Percentiles rank a stretch among this genome's conserved stretches.
Conservation (phyloP, 192 early-diverging fungal genomes). For the Coemansia reversa region DNA sequence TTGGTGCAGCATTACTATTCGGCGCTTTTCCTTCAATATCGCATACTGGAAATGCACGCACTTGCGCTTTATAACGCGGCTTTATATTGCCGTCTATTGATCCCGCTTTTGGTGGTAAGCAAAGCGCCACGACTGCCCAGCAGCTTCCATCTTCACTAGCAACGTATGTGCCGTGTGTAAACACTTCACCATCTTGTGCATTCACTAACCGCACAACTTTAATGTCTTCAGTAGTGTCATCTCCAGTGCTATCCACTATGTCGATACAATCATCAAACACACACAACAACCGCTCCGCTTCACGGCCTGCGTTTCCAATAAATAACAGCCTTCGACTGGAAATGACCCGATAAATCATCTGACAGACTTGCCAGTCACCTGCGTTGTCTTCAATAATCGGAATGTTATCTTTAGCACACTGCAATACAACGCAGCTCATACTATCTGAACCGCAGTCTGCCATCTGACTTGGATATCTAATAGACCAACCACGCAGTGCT, state of each 20-base stretch:
- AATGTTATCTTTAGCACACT: slow-evolving; percentile 3
- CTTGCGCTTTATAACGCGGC: not conserved
- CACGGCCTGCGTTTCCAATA: slow-evolving; percentile 3
- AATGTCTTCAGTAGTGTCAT: not conserved
- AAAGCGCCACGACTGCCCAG: slow-evolving; percentile 13
- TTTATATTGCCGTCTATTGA: not conserved
- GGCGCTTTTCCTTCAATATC: not conserved
- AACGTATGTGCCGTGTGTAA: slow-evolving; percentile 28
- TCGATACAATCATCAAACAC: slow-evolving; percentile 13
- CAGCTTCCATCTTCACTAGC: not conserved
- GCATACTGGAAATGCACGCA: slow-evolving; percentile 5
- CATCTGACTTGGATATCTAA: slow-evolving; percentile 1
- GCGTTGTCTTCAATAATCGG: slow-evolving; percentile 4
- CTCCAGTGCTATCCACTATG: not conserved
- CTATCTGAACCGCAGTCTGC: too few species aligned
- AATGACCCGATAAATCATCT: slow-evolving; percentile 6
- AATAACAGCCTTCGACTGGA: slow-evolving; percentile 10
- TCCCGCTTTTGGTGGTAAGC: not conserved
- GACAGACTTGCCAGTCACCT: slow-evolving; percentile 21
- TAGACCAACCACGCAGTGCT: slow-evolving; percentile 19
- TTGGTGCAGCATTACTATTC: not conserved
- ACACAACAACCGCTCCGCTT: slow-evolving; percentile 13
- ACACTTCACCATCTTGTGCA: slow-evolving; percentile 8
- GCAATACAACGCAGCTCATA: slow-evolving; percentile 14
- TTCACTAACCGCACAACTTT: not conserved